Evolutionary conservation across 352 stramenopile species (phyloP).

Genomic region (Globisporangium carolinianum): DNA sequence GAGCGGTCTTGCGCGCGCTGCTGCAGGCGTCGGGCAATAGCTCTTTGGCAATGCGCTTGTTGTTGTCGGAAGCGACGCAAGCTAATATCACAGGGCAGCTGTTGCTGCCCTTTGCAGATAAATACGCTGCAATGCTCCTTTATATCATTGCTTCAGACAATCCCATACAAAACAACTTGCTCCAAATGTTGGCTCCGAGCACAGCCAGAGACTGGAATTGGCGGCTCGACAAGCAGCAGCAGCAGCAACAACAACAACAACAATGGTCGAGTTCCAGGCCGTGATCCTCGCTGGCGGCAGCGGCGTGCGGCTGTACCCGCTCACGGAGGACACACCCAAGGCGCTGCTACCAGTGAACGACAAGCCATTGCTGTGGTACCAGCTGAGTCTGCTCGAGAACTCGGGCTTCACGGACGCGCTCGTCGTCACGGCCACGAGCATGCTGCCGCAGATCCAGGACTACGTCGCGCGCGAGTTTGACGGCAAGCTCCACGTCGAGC

Average conservation of each 20-base stretch:
- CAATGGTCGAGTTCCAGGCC: constrained; percentile 80
- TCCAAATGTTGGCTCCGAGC: background rate
- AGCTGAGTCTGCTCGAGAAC: constrained; percentile 70
- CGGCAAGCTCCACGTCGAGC: constrained; percentile 71
- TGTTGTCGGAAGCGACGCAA: no score
- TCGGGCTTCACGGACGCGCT: constrained; percentile 76
- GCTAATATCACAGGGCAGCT: no score
- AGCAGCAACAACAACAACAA: background rate
- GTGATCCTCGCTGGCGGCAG: constrained; percentile 76
- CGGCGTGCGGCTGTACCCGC: constrained; percentile 69
- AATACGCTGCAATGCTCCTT: no score
- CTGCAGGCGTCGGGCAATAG: no score
- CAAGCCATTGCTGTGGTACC: constrained; percentile 75
- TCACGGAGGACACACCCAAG: constrained; percentile 79
- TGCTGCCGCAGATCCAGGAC: constrained; percentile 64
- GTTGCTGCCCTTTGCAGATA: no score
- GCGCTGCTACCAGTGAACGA: constrained; percentile 51
- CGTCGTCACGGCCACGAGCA: constrained; percentile 52
- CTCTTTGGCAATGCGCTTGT: no score
- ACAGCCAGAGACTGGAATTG: background rate
- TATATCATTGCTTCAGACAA: no score
- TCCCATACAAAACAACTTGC: background rate
- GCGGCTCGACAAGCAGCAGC: background rate
- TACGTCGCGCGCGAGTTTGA: constrained; percentile 75
- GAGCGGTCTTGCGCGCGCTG: no score